Evolutionary conservation across 2,329 filamentous ascomycete genomes (phyloP), one percentile per base, ranked within the genome.

Genomic region (Colletotrichum sp.): DNA sequence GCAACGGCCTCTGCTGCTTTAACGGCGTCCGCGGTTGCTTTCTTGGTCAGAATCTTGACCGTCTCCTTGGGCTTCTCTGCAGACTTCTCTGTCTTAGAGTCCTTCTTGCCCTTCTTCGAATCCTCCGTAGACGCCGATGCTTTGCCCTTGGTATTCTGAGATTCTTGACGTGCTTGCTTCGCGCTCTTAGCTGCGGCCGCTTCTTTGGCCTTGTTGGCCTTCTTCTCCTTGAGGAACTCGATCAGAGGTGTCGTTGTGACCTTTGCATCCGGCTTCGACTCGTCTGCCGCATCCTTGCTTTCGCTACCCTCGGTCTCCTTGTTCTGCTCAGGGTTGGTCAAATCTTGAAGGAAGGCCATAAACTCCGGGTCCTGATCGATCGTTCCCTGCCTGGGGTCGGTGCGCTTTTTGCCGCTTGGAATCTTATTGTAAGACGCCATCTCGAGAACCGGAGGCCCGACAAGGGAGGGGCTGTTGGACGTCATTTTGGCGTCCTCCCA

Each of bases 361-460:
- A 98, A 99, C 79, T 98, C 97, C 0, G 95, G 92, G 81, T 99
- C 97, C 82, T 98, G 96, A 80, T 99, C 97, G 78, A 99, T 98
- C 4, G 96, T 98, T 69, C 96, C 97, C 83, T 98, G 95, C 16
- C 96, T 93, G 69, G 92, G 92, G 86, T 99, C 97, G 69, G 92
- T 91, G 38, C 95, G 92, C 65, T 91, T 91, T 82, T 95, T 95
- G 43, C 89, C 91, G 74, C 91, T 91, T 2, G 96, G 95, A 2
- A 95, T 91, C 80, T 96, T 96, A 78, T 95, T 95, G 85, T 96
- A 98, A 1, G 94, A 91, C 21, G 96, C 92, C 80, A 95, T 95
- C 81, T 98, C 96, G 64, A 98, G 87, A 7, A 90, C 90, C 0
- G 97, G 96, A 2, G 94, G 94, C 0, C 94, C 94, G 70, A 97